A percentile compares a stretch with the other conserved stretches of the same genome.
phyloP scores from a whole-genome alignment of 768 basidiomycete species.

The Pisolithus sp. region DNA sequence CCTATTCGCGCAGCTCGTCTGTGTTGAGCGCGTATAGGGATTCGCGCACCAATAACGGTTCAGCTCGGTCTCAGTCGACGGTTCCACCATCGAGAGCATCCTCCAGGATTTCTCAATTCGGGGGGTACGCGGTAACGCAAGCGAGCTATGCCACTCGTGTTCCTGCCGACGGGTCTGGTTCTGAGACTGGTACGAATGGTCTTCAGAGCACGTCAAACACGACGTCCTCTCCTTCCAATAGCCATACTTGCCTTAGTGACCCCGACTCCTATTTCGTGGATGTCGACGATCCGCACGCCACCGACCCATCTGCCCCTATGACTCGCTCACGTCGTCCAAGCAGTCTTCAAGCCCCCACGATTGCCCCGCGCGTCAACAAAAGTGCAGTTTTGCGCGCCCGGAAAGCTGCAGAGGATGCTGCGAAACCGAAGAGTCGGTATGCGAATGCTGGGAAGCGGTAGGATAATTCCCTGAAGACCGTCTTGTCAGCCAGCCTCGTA shows the following conservation, averaged over 20 bases:
- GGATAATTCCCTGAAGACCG: no score
- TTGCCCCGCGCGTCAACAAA: constrained; percentile 65
- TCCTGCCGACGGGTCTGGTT: constrained; percentile 12
- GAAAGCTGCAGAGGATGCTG: constrained; percentile 43
- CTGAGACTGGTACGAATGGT: constrained; percentile 11
- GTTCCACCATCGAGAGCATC: constrained; percentile 33
- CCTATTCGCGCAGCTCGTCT: constrained; percentile 40
- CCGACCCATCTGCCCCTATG: constrained; percentile 21
- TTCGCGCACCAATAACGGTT: constrained; percentile 1
- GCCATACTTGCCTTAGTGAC: constrained; percentile 9
- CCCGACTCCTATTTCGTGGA: constrained; percentile 8
- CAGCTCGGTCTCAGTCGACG: constrained; percentile 11
- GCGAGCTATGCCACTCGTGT: constrained; percentile 20
- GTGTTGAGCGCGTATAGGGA: constrained; percentile 25
- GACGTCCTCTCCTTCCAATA: background rate
- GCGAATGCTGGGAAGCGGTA: constrained; percentile 25
- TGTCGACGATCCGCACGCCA: constrained; percentile 4
- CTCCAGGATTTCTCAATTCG: constrained; percentile 32
- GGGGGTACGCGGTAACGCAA: constrained; percentile 11
- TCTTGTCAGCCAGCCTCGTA: no score
- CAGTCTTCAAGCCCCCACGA: constrained; percentile 53
- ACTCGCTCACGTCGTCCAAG: constrained; percentile 40
- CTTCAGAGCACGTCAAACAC: constrained; percentile 23
- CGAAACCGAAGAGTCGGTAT: constrained; percentile 28
- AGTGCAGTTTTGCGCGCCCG: constrained; percentile 66